Conservation (phyloP, 2,329 filamentous ascomycete species). For the Aspergillus intermedius region DNA sequence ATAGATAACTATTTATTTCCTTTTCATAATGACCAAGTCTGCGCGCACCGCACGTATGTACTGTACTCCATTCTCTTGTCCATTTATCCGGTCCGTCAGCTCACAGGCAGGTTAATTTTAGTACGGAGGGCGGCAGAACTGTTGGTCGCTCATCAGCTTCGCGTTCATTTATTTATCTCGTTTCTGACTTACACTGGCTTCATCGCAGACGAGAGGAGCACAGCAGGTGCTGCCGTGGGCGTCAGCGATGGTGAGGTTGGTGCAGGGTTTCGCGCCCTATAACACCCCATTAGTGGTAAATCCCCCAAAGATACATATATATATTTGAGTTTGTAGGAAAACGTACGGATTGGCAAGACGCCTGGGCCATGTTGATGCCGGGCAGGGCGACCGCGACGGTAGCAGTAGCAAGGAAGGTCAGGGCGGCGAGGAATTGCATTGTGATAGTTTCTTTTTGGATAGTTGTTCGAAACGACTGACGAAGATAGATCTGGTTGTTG, state of each 20-base stretch:
- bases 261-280: neutral
- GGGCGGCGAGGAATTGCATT: constrained; percentile 10
- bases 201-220: constrained; percentile 5
- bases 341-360: constrained; percentile 7
- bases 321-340: neutral
- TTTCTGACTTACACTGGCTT: neutral
- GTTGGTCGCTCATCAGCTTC: too few species aligned
- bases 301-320: neutral
- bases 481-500: neutral
- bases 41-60: too few species aligned
- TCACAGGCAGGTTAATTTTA: too few species aligned
- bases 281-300: neutral
- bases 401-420: constrained; percentile 5
- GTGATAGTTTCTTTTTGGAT: neutral
- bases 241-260: constrained; percentile 4
- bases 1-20: too few species aligned
- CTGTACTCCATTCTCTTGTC: too few species aligned
- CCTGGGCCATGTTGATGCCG: constrained; percentile 1
- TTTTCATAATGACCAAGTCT: too few species aligned
- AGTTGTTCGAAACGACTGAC: neutral
- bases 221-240: constrained; percentile 4
- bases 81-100: too few species aligned
- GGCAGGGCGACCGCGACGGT: constrained; percentile 3
- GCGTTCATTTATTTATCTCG: too few species aligned
- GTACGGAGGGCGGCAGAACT: too few species aligned